These are phyloP conservation scores for Tetrapisispora pingtungensis DNA, from an alignment of 805 yeast genomes.

Conservation along the genomic window DNA sequence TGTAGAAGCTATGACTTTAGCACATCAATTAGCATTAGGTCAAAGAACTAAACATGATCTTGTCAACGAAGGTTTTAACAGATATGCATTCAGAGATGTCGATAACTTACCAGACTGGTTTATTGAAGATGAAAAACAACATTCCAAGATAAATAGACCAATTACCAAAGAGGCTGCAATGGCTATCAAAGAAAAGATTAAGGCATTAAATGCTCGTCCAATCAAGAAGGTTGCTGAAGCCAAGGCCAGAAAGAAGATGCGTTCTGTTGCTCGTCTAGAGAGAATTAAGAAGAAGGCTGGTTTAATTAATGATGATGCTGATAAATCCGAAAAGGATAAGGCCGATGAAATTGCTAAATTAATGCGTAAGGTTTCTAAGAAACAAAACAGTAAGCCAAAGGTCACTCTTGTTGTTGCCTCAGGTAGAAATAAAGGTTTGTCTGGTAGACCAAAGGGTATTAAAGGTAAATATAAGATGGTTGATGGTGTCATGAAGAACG, in stretches of 20 bases:
- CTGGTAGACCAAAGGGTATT: conserved; percentile 95
- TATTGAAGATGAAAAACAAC: conserved; percentile 79
- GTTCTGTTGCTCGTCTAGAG: conserved; percentile 80
- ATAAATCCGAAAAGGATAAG: conserved; percentile 86
- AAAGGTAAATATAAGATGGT: conserved; percentile 99
- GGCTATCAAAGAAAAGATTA: conserved; percentile 65
- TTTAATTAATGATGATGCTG: conserved; percentile 74
- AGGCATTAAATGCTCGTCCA: conserved; percentile 89
- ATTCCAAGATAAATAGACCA: conserved; percentile 79
- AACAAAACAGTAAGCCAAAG: conserved; percentile 62
- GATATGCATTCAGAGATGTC: conserved; percentile 81
- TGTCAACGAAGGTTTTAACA: conserved; percentile 86
- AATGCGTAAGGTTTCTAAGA: conserved; percentile 71
- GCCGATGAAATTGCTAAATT: conserved; percentile 84
- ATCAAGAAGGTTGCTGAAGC: conserved; percentile 98
- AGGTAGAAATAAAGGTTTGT: conserved; percentile 74
- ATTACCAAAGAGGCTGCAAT: conserved; percentile 88
- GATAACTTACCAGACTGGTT: conserved; percentile 98
- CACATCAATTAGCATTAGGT: conserved; percentile 89
- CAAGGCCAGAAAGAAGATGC: conserved; percentile 88
- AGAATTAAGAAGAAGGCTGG: conserved; percentile 89
- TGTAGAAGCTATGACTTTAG: conserved; percentile 94
- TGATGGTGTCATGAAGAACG: conserved; percentile 96
- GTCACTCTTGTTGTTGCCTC: conserved; percentile 81
- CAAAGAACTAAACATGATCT: conserved; percentile 76